phyloP scores from a whole-genome alignment of 1,139 yeast species.

The Scheffersomyces cryptocercus region DNA sequence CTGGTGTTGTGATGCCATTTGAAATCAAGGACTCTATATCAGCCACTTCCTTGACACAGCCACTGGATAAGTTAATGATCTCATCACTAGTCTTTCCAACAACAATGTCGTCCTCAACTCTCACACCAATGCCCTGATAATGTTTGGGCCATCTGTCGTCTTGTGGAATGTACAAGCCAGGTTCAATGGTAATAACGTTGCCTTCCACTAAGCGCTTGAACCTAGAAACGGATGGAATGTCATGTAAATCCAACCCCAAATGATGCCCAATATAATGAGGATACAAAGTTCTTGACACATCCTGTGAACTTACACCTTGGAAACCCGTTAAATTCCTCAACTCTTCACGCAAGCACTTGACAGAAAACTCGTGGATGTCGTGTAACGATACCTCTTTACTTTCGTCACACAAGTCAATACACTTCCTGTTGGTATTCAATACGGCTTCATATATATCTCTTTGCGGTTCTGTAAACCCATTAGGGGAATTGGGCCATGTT shows the following conservation, averaged over 20 bases:
- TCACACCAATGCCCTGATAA: constrained; percentile 86
- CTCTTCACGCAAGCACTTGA: constrained; percentile 58
- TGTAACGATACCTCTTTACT: constrained; percentile 57
- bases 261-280: constrained; percentile 98
- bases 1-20: constrained; percentile 55
- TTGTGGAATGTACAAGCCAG: constrained; percentile 87
- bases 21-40: constrained; percentile 72
- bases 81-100: constrained; percentile 63
- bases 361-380: constrained; percentile 75
- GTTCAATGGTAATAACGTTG: constrained; percentile 89
- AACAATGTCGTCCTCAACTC: constrained; percentile 91
- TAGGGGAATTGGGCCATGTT: constrained; percentile 85
- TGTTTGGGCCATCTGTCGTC: constrained; percentile 70
- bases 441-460: constrained; percentile 87
- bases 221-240: constrained; percentile 63
- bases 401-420: constrained; percentile 68
- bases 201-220: constrained; percentile 52
- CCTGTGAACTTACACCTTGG: constrained; percentile 45
- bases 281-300: constrained; percentile 60
- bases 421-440: constrained; percentile 73
- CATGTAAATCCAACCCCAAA: constrained; percentile 91
- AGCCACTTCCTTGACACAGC: constrained; percentile 79
- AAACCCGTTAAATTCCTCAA: constrained; percentile 72
- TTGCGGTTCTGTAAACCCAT: constrained; percentile 74
- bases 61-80: constrained; percentile 61